Base-by-base conservation (phyloP, 2,329 filamentous ascomycete species). In the Chaetomium strumarium region DNA sequence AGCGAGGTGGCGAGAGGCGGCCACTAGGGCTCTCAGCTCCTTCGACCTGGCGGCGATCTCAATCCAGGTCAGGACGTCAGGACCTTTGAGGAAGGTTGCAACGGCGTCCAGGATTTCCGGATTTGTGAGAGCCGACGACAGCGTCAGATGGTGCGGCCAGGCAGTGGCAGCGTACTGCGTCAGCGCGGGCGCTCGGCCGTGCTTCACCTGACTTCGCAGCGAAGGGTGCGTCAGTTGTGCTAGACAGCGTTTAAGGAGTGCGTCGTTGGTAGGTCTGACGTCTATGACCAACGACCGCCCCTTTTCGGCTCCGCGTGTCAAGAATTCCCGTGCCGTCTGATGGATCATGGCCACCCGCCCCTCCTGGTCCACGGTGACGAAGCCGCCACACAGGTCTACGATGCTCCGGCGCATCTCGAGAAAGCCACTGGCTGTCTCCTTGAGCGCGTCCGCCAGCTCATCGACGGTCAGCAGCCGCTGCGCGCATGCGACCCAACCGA, bases 311-410 rank as follows among this genome's bases (percentile, higher is more conserved):
- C 17, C 31, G 13, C 51, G 45, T 2, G 63, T 39, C 8, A 70
- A 47, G 49, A 69, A 71, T 30, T 70, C 68, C 17, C 64, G 61
- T 2, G 68, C 68, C 1, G 68, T 69, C 36, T 70, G 58, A 43
- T 72, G 69, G 3, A 70, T 59, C 49, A 70, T 55, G 6, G 59
- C 46, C 8, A 69, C 57, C 2, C 61, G 61, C 2, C 53, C 61
- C 1, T 49, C 39, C 4, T 60, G 56, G 34, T 71, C 68, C 14
- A 70, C 51, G 2, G 64, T 46, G 2, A 68, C 52, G 44, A 71
- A 68, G 0, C 63, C 61, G 0, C 64, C 63, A 46, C 68, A 70
- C 0, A 68, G 47, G 9, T 64, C 53, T 1, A 46, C 29, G 24
- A 70, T 65, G 0, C 65, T 57, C 2, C 57, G 43, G 33, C 58